Percentiles rank a stretch among this genome's conserved stretches.
These are phyloP conservation scores for Capsella bursapastoris DNA, from an alignment of 345 rosid species.

Conservation along the genomic window DNA sequence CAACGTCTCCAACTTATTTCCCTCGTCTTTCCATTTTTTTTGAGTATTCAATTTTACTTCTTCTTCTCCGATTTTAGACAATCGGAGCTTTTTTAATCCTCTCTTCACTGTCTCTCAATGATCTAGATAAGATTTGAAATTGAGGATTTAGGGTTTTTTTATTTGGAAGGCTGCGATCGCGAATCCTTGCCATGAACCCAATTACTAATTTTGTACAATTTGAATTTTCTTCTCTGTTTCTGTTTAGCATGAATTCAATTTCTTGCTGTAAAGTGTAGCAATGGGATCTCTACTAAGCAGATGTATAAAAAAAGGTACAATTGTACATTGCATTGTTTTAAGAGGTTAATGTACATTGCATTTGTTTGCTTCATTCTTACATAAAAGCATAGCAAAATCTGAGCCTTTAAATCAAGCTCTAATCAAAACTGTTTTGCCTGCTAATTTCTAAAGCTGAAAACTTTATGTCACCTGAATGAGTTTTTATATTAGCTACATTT, in stretches of 20 bases:
- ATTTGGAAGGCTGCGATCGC: not conserved
- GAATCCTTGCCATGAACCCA: not conserved
- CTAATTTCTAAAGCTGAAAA: not conserved
- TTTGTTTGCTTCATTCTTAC: constrained; percentile 36
- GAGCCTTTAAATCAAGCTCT: not conserved
- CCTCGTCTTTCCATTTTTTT: too few species aligned
- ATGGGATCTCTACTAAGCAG: not conserved
- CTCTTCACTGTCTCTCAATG: not conserved
- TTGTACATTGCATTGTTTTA: not conserved
- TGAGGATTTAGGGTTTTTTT: constrained; percentile 7
- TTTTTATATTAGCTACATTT: not conserved
- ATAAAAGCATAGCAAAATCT: constrained; percentile 1
- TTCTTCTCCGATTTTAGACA: not conserved
- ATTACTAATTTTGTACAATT: not conserved
- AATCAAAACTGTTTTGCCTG: constrained; percentile 24
- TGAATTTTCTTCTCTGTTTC: not conserved
- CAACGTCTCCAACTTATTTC: not conserved
- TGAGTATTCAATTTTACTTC: too few species aligned
- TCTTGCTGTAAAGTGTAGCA: not conserved
- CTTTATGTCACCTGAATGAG: not conserved
- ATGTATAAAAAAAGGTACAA: too few species aligned
- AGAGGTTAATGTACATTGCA: constrained; percentile 29
- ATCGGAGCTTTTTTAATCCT: not conserved
- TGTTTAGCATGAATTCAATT: not conserved
- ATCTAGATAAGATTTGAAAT: not conserved